These are phyloP conservation scores for Lactarius quietus DNA, from an alignment of 768 basidiomycete genomes.

Conservation along the genomic window DNA sequence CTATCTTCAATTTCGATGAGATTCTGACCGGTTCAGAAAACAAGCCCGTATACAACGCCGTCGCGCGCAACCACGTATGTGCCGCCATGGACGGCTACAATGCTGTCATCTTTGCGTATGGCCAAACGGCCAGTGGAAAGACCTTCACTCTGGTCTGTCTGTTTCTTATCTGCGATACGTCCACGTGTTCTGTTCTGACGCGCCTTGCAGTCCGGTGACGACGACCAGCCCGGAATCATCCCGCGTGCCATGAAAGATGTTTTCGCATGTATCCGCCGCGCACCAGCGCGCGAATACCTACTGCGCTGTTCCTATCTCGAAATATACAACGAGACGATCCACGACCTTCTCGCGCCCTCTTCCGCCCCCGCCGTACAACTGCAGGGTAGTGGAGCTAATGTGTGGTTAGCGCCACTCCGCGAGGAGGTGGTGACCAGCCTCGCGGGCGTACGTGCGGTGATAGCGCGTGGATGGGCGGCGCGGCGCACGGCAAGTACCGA, in stretches of 20 bases:
- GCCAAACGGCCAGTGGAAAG: constrained; percentile 83
- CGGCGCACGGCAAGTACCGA: constrained; percentile 94
- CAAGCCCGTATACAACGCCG: constrained; percentile 72
- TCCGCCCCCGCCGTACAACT: constrained; percentile 59
- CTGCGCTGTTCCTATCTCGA: constrained; percentile 95
- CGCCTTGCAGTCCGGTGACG: constrained; percentile 54
- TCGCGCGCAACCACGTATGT: constrained; percentile 73
- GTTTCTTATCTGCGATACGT: neutral
- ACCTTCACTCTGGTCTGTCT: constrained; percentile 59
- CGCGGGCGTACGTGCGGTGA: constrained; percentile 78
- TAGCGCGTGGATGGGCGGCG: constrained; percentile 82
- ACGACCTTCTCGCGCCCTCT: constrained; percentile 80
- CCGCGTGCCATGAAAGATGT: constrained; percentile 91
- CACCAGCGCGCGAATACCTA: constrained; percentile 83
- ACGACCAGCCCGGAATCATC: constrained; percentile 90
- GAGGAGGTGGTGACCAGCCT: constrained; percentile 95
- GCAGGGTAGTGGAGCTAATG: constrained; percentile 61
- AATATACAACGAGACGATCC: constrained; percentile 91
- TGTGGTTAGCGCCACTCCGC: constrained; percentile 67
- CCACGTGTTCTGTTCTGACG: neutral
- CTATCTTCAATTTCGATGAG: constrained; percentile 67
- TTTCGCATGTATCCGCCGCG: constrained; percentile 75
- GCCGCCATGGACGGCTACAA: constrained; percentile 98
- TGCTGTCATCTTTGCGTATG: constrained; percentile 91
- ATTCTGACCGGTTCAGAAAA: constrained; percentile 77